phyloP scores from a whole-genome alignment of 305 asterid species.

The Fraxinus baroniana region DNA sequence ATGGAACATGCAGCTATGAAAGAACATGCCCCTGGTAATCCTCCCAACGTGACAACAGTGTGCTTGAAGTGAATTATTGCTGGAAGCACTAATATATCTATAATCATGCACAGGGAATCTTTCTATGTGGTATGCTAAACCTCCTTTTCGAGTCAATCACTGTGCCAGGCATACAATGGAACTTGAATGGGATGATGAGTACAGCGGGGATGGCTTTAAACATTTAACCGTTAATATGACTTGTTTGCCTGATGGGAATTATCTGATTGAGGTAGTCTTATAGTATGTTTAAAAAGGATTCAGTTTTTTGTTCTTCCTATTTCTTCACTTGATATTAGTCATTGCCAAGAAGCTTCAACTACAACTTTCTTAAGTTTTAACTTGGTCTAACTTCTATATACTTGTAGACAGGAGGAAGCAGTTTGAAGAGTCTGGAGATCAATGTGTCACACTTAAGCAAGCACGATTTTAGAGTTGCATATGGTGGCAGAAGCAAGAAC shows the following conservation, averaged over 20 bases:
- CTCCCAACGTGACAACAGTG: slow-evolving; percentile 14
- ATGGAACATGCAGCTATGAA: slow-evolving; percentile 43
- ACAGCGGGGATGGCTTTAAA: slow-evolving; percentile 40
- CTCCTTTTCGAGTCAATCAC: slow-evolving; percentile 85
- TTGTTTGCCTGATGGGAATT: slow-evolving; percentile 62
- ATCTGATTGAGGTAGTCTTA: slow-evolving; percentile 62
- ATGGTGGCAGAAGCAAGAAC: slow-evolving; percentile 64
- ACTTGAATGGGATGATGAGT: slow-evolving; percentile 77
- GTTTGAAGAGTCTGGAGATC: slow-evolving; percentile 53
- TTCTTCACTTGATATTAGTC: neutral
- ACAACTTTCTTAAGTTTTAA: neutral
- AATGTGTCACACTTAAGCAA: slow-evolving; percentile 50
- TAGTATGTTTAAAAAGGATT: slow-evolving; percentile 16
- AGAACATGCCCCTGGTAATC: slow-evolving; percentile 58
- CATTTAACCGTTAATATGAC: slow-evolving; percentile 46
- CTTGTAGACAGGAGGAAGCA: slow-evolving; percentile 58
- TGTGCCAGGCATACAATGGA: slow-evolving; percentile 56
- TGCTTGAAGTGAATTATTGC: slow-evolving; percentile 10
- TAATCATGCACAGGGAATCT: slow-evolving; percentile 49
- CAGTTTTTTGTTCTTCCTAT: slow-evolving; percentile 8
- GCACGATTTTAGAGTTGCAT: slow-evolving; percentile 70
- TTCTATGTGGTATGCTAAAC: slow-evolving; percentile 74
- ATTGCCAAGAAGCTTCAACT: slow-evolving; percentile 15
- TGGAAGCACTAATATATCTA: slow-evolving; percentile 24
- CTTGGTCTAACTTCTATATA: slow-evolving; percentile 26